phyloP scores from a whole-genome alignment of 2,329 filamentous ascomycete species.

The Atkinsonella hypoxylon region DNA sequence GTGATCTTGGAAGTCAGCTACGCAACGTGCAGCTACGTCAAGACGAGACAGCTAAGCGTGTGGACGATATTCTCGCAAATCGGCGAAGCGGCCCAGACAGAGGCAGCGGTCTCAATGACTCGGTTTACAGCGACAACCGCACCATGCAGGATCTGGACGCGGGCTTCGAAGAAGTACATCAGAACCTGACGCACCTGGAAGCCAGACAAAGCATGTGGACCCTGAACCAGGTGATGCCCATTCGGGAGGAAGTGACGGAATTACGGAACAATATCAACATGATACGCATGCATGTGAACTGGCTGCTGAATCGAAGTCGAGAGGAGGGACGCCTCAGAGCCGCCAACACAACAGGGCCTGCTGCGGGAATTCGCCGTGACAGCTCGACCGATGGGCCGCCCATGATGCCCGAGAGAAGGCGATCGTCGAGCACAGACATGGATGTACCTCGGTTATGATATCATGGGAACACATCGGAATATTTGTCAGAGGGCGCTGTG shows the following conservation, averaged over 20 bases:
- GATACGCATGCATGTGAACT: conserved; percentile 47
- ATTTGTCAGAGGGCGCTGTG: too few relatives aligned
- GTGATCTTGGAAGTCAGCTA: conserved; percentile 23
- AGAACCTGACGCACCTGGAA: conserved; percentile 45
- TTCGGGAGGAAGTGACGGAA: conserved; percentile 52
- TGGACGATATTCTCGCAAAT: conserved; percentile 25
- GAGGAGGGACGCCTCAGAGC: conserved; percentile 32
- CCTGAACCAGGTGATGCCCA: conserved; percentile 48
- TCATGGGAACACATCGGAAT: too few relatives aligned
- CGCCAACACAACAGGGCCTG: conserved; percentile 22
- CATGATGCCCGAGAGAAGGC: conserved; percentile 22
- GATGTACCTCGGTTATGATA: conserved; percentile 25
- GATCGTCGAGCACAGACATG: conserved; percentile 25
- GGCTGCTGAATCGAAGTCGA: conserved; percentile 41
- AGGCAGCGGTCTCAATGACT: conserved; percentile 12
- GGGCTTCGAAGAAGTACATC: conserved; percentile 42
- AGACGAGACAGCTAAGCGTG: conserved; percentile 20
- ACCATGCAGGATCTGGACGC: conserved; percentile 31
- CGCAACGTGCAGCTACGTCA: conserved; percentile 23
- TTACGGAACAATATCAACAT: conserved; percentile 44
- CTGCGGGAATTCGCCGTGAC: conserved; percentile 20
- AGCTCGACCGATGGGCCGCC: conserved; percentile 15
- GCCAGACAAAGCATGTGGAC: conserved; percentile 48
- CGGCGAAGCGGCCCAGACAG: conserved; percentile 15
- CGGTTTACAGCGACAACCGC: conserved; percentile 37